Base-by-base conservation (phyloP, 306 rosid species). In the Trichosanthes cucumerina region DNA sequence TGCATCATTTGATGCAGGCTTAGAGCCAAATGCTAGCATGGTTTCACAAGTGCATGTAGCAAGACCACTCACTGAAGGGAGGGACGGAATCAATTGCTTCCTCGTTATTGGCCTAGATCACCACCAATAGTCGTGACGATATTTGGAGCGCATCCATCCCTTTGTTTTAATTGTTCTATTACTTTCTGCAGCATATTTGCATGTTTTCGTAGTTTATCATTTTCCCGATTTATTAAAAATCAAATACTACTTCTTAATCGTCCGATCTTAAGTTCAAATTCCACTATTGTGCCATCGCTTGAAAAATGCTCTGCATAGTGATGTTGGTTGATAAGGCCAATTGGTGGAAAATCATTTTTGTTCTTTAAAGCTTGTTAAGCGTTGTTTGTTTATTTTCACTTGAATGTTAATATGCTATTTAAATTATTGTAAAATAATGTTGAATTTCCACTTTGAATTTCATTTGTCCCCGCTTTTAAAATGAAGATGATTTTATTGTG, bases 301-400 rank as follows among this genome's bases (percentile, higher is more conserved):
- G 99, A 95, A 80, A 95, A 95, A 95, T 92, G 97, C 90, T 95
- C 80, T 81, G 99, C 99, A n/a, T 80, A 95, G 99, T 91, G 99
- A 95, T 80, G 99, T 97, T 38, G 99, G 99, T 84, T 96, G 99
- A 79, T 92, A 92, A 84, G 99, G 99, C 80, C 97, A 97, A 76
- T 80, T 95, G 85, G 97, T 95, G n/a, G n/a, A n/a, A n/a, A n/a
- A n/a, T n/a, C n/a, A n/a, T n/a, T n/a, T n/a, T n/a, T n/a, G n/a
- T n/a, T n/a, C n/a, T n/a, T n/a, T n/a, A n/a, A n/a, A n/a, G n/a
- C n/a, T n/a, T n/a, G n/a, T n/a, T n/a, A n/a, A n/a, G n/a, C n/a
- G n/a, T n/a, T n/a, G n/a, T n/a, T n/a, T n/a, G n/a, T n/a, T n/a
- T n/a, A n/a, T n/a, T n/a, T n/a, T n/a, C n/a, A n/a, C n/a, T n/a